Percentiles rank a stretch among this genome's conserved stretches.
Conservation (phyloP, 1,139 yeast species). For the Yamadazyma pseudoaaseri region DNA sequence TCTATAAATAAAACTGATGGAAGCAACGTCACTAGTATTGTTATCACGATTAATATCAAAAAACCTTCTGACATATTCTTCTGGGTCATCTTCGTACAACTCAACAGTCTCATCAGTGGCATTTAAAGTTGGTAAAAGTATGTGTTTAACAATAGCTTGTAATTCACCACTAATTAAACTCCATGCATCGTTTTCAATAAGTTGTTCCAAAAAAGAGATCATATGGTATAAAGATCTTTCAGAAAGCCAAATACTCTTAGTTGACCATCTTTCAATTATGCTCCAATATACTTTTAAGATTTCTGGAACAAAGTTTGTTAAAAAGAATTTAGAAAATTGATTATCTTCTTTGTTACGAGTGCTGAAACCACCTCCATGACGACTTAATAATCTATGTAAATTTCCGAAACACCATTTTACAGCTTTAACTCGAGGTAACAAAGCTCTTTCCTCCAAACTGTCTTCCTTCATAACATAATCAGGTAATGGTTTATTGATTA, state of each 20-base stretch:
- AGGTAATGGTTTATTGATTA: slow-evolving; percentile 47
- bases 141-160: slow-evolving; percentile 56
- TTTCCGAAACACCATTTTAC: slow-evolving; percentile 77
- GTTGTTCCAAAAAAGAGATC: slow-evolving; percentile 63
- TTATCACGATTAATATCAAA: slow-evolving; percentile 71
- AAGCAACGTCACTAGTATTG: slow-evolving; percentile 77
- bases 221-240: slow-evolving; percentile 60
- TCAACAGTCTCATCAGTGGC: slow-evolving; percentile 57
- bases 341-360: slow-evolving; percentile 34
- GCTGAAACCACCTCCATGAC: slow-evolving; percentile 51
- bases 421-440: slow-evolving; percentile 55
- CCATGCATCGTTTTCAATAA: slow-evolving; percentile 57
- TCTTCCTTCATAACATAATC: slow-evolving; percentile 36
- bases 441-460: slow-evolving; percentile 28
- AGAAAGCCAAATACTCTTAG: slow-evolving; percentile 56
- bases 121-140: slow-evolving; percentile 62
- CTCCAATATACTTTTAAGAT: slow-evolving; percentile 59
- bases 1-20: slow-evolving; percentile 68
- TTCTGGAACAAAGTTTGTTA: slow-evolving; percentile 57
- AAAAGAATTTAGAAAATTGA: slow-evolving; percentile 47
- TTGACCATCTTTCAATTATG: slow-evolving; percentile 59
- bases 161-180: slow-evolving; percentile 52
- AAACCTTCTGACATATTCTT: slow-evolving; percentile 68
- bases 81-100: slow-evolving; percentile 69
- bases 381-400: slow-evolving; percentile 54